Base-by-base conservation (phyloP, 78 protist species). In the Dictyostelium citrinum region DNA sequence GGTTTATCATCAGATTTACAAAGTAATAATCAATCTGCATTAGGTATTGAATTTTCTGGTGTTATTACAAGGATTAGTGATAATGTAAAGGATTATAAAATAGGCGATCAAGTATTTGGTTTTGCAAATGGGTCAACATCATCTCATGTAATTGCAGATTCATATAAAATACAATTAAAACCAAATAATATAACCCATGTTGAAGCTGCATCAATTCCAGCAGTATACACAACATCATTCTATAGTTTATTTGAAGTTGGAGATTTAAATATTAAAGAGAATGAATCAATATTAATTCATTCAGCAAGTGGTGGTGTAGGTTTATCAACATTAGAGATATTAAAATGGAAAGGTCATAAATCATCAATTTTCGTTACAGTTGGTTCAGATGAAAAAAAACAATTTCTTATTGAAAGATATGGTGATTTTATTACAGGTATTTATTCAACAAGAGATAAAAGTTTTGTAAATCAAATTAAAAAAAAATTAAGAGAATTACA, bases 221-320 rank as follows among this genome's bases (percentile, higher is more conserved):
- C 81, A 5, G 71, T 17, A 1, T 79, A 55, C 41, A 2, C 41
- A 5, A 61, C 95, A 16, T 43, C 80, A 12, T 77, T 74, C 27
- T 31, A 29, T 51, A 20, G 71, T 78, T 9, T 78, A 10, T 24
- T 27, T 31, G 45, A n/a, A 27, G 9, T 61, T 12, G 55, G 46
- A 0, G 29, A 75, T 37, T 24, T 76, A 0, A 39, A 20, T 12
- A 81, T n/a, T 16, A n/a, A 76, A 35, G 74, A 49, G 33, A 45
- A n/a, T n/a, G 49, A 43, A 43, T 43, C 49, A 43, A 43, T 43
- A 43, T 95, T 97, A 10, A 80, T 97, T 31, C 94, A 84, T 24
- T 95, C 96, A 2, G 97, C 97, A 55, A 84, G 94, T 3, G 98
- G 98, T 37, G 98, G 98, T 43, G 97, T 97, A 37, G 98, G 98